phyloP scores from a whole-genome alignment of 2,329 filamentous ascomycete species.

The Fusarium aywerte region DNA sequence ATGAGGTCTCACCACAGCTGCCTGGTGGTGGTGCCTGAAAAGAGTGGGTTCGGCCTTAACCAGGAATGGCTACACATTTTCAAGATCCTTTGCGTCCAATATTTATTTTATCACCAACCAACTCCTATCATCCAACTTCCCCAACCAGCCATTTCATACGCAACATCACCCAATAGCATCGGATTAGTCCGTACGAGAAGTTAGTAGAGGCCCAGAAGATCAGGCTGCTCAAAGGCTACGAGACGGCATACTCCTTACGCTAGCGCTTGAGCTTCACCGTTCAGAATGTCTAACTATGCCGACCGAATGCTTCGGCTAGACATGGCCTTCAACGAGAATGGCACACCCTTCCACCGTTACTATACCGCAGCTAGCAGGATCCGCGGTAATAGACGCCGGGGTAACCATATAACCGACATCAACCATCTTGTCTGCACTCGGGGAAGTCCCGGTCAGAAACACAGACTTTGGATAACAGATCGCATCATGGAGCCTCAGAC shows the following conservation, averaged over 20 bases:
- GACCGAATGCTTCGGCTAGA: neutral
- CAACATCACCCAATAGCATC: too few species aligned
- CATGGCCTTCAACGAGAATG: slow-evolving; percentile 19
- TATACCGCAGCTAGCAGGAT: neutral
- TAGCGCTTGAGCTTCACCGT: neutral
- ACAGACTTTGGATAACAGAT: slow-evolving; percentile 39
- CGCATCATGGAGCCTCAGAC: slow-evolving; percentile 43
- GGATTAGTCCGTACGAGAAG: too few species aligned
- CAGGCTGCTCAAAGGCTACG: rapidly evolving
- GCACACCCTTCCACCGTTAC: neutral
- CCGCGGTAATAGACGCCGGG: slow-evolving; percentile 13
- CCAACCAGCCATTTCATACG: too few species aligned
- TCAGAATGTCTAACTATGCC: neutral
- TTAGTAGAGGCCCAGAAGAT: rapidly evolving
- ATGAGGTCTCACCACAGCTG: neutral
- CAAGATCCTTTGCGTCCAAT: too few species aligned
- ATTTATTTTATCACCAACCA: neutral
- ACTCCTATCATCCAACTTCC: too few species aligned
- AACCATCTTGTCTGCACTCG: neutral
- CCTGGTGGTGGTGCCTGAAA: neutral
- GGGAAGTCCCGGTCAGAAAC: neutral
- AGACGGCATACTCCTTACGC: neutral
- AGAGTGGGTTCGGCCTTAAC: neutral
- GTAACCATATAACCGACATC: slow-evolving; percentile 3
- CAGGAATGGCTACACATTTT: neutral